Evolutionary conservation across 2,329 filamentous ascomycete genomes (phyloP), one percentile per base, ranked within the genome.

Genomic region (Plenodomus lindquistii): DNA sequence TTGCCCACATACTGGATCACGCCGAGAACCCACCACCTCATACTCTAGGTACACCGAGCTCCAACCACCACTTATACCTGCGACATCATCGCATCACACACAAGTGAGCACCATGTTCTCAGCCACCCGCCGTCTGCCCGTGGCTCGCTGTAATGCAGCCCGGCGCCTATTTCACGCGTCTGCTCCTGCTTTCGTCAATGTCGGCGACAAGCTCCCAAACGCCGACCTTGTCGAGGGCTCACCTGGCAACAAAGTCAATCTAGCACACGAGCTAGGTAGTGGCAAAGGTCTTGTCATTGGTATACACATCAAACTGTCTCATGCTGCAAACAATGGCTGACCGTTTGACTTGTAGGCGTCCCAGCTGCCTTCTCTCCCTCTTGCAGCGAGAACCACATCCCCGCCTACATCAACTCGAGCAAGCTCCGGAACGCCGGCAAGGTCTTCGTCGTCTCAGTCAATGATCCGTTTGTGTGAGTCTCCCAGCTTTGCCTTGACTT

Each of bases 371-470:
- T 73, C 64, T 73, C 69, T 59, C 85, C 85, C 34, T 76, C 80
- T 10, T 88, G 85, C 76, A 85, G 83, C 16, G 80, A 82, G 57
- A 79, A 77, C 40, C 93, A 97, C 70, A 80, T 97, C 38, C 93
- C 93, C 1, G 88, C 89, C 46, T 97, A 91, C 76, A 87, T 97
- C 73, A 85, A 85, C 67, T 88, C 90, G 69, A 81, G 86, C 46
- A 85, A 86, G 71, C 81, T 95, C 62, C 89, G 89, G 76, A 80
- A 86, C 52, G 90, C 89, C 22, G 92, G 91, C 40, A 81, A 88
- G 65, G 89, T 96, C 38, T 96, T 95, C 66, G 90, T 97, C 35
- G 85, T 97, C 47, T 86, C 89, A 31, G 92, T 97, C 69, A 97
- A 97, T 71, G 93, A 97, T 71, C 84, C 91, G 17, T 97, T 97